phyloP scores from a whole-genome alignment of 257 asterid species.

The Agastache rugosa region DNA sequence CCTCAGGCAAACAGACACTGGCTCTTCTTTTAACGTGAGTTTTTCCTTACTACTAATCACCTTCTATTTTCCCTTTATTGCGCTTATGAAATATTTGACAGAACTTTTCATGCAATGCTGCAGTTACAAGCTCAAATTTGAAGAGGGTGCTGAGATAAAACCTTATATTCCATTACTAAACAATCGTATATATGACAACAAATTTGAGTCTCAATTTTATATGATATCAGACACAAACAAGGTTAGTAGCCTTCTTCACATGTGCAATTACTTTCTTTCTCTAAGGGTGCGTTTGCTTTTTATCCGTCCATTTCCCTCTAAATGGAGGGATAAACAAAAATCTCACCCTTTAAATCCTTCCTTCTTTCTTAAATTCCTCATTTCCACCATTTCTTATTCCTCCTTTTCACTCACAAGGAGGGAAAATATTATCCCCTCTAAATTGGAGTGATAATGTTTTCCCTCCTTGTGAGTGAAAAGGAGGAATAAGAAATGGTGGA shows the following conservation, averaged over 20 bases:
- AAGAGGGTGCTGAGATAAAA: conserved; percentile 84
- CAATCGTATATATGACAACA: conserved; percentile 94
- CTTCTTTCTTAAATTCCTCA: too few relatives aligned
- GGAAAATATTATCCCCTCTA: too few relatives aligned
- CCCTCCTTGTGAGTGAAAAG: too few relatives aligned
- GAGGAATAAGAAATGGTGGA: too few relatives aligned
- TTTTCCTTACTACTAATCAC: conserved; percentile 31
- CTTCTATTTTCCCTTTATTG: conserved; percentile 21
- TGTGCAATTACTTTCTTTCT: conserved; percentile 16
- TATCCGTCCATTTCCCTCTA: too few relatives aligned
- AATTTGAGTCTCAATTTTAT: conserved; percentile 96
- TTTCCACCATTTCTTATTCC: too few relatives aligned
- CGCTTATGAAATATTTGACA: conserved; percentile 31
- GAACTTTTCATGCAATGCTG: conserved; percentile 43
- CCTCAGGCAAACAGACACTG: conserved; percentile 87
- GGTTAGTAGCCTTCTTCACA: conserved; percentile 52
- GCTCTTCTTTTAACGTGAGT: conserved; percentile 83
- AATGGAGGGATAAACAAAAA: too few relatives aligned
- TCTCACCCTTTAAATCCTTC: too few relatives aligned
- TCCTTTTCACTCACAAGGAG: too few relatives aligned
- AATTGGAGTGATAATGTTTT: too few relatives aligned
- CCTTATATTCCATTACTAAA: conserved; percentile 90
- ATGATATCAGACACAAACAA: conserved; percentile 95
- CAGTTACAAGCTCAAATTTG: conserved; percentile 93
- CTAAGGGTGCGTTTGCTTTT: too few relatives aligned